Evolutionary conservation across 1,284 basidiomycete genomes (phyloP).

Genomic region (Tilletia horrida): DNA sequence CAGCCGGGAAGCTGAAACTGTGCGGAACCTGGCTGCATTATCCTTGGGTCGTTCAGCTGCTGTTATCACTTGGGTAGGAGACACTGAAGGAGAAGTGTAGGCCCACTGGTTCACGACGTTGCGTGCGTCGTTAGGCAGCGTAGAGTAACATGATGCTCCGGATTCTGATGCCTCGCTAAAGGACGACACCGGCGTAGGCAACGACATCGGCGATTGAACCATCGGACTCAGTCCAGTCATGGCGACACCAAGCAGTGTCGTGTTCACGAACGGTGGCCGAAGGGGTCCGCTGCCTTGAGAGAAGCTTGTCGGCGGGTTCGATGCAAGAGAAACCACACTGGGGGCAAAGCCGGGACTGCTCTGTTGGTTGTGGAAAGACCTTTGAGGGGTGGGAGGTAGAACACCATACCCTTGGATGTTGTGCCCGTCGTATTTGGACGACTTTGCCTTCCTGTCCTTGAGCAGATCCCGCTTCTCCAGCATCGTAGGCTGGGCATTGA

Average conservation of each 20-base stretch:
- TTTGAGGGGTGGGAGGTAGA: neutral
- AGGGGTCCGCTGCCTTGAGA: too few relatives aligned
- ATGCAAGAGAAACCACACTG: neutral
- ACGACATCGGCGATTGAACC: neutral
- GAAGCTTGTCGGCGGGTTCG: too few relatives aligned
- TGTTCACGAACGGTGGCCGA: neutral
- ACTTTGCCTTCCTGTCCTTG: too few relatives aligned
- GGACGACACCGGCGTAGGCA: slow-evolving; percentile 6
- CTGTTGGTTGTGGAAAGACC: neutral
- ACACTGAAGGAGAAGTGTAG: neutral
- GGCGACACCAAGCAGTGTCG: neutral
- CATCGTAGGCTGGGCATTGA: too few relatives aligned
- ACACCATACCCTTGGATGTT: neutral
- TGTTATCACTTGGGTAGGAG: slow-evolving; percentile 1
- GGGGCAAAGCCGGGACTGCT: neutral
- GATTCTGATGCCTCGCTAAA: slow-evolving; percentile 9
- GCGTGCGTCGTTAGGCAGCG: neutral
- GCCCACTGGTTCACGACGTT: neutral
- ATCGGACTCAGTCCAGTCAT: neutral
- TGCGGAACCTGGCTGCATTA: neutral
- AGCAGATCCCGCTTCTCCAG: too few relatives aligned
- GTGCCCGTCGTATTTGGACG: too few relatives aligned
- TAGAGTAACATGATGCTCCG: neutral
- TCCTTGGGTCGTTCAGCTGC: neutral
- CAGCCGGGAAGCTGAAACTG: neutral